Evolutionary conservation across 2,329 filamentous ascomycete species (phyloP), one percentile per base, ranked within the genome.

Genomic region (Xylariaceae sp.): DNA sequence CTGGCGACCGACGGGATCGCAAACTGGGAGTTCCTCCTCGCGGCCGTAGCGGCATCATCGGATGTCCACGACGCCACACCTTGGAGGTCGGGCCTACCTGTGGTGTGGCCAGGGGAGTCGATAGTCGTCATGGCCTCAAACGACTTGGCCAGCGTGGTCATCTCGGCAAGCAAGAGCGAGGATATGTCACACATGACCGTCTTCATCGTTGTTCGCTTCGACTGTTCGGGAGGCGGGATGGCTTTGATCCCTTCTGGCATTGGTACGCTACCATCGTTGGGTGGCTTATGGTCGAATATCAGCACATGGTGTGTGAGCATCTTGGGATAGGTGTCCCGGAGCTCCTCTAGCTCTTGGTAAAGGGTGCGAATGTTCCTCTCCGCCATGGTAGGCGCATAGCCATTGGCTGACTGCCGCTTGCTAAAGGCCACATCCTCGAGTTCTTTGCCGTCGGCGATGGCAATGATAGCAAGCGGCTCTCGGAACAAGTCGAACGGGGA

Each of bases 401-500:
- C 72, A 36, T 70, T 73, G 8, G 65, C 60, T 9, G 75, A 79
- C 36, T 70, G 66, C 29, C 74, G 66, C 52, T 73, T 75, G 60
- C 66, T 73, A 47, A 78, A 75, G 30, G 66, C 62, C 4, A 65
- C 60, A 44, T 70, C 70, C 43, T 70, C 65, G 17, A 86, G 70
- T 61, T 94, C 87, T 28, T 68, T 65, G 33, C 85, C 88, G 63
- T 97, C 90, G 12, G 87, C 85, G 42, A 97, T 71, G 3, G 87
- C 90, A 46, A 98, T 76, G 17, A 97, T 73, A 36, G 85, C 78
- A 38, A 96, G 71, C 7, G 88, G 84, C 60, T 94, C 87, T 52
- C 89, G 78, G 61, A 87, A 94, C 30, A 90, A 70, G 60, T 98
- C 92, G 68, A 96, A 96, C 1, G 92, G 89, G 26, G 84, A 84